phyloP scores from a whole-genome alignment of 768 basidiomycete genomes.

The Trametes cingulata region DNA sequence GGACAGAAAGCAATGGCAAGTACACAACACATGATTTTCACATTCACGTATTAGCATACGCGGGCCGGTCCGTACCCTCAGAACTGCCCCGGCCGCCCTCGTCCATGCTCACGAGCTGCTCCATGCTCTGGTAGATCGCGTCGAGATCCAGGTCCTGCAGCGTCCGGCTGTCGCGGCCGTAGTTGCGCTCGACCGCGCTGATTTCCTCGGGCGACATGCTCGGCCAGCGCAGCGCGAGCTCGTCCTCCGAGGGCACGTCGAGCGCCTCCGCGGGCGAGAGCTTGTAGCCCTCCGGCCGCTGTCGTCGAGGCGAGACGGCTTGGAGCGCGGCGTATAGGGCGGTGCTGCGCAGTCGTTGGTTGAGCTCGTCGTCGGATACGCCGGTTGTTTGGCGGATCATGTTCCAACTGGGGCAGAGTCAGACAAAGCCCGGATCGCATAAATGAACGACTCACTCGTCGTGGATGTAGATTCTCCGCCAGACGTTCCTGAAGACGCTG shows the following conservation, averaged over 20 bases:
- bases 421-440: neutral
- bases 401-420: constrained; percentile 61
- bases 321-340: constrained; percentile 71
- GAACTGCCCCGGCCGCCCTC: constrained; percentile 6
- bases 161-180: constrained; percentile 57
- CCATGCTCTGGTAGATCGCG: constrained; percentile 62
- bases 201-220: constrained; percentile 69
- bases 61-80: too few species aligned
- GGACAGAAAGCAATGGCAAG: neutral
- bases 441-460: constrained; percentile 62
- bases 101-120: constrained; percentile 59
- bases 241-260: constrained; percentile 54
- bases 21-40: neutral
- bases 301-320: constrained; percentile 43
- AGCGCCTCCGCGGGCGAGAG: constrained; percentile 61
- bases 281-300: constrained; percentile 50
- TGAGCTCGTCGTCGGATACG: constrained; percentile 76
- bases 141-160: constrained; percentile 58
- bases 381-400: constrained; percentile 71
- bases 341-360: constrained; percentile 67
- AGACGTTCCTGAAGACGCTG: constrained; percentile 73
- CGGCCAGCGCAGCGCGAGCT: constrained; percentile 72
- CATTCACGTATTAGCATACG: too few species aligned
- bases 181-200: constrained; percentile 59
- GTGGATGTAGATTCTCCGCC: constrained; percentile 86